phyloP scores from a whole-genome alignment of 305 asterid species.

The Petunia hybrid region DNA sequence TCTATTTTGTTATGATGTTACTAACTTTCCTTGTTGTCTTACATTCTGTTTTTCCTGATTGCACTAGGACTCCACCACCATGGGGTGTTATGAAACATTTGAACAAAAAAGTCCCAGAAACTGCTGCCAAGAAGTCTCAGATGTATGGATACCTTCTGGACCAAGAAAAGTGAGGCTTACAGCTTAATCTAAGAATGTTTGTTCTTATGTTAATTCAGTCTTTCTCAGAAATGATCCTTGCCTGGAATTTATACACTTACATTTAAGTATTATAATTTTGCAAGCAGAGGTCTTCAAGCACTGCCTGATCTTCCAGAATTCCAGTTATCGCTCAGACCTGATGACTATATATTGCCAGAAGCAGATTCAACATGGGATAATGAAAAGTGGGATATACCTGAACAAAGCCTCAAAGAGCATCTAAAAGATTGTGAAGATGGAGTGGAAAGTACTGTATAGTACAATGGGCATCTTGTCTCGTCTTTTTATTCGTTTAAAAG shows the following conservation, averaged over 20 bases:
- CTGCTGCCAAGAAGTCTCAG: slow-evolving; percentile 75
- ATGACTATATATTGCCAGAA: slow-evolving; percentile 73
- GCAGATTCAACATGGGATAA: slow-evolving; percentile 63
- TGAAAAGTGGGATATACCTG: slow-evolving; percentile 57
- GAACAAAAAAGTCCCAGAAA: slow-evolving; percentile 77
- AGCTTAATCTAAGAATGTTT: background rate
- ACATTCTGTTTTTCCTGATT: background rate
- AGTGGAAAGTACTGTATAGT: background rate
- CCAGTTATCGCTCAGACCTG: slow-evolving; percentile 76
- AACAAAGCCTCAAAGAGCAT: slow-evolving; percentile 57
- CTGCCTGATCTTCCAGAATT: slow-evolving; percentile 86
- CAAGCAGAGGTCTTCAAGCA: slow-evolving; percentile 55
- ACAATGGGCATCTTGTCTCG: slow-evolving; percentile 19
- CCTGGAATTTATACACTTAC: background rate
- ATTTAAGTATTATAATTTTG: background rate
- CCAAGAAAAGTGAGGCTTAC: slow-evolving; percentile 64
- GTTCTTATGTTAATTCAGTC: background rate
- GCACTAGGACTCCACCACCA: slow-evolving; percentile 67
- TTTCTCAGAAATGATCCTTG: background rate
- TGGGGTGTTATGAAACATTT: slow-evolving; percentile 88
- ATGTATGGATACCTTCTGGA: slow-evolving; percentile 72
- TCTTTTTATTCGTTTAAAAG: background rate
- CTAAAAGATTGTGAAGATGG: slow-evolving; percentile 48
- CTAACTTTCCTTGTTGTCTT: background rate
- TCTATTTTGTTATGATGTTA: background rate